Evolutionary conservation across 2,329 filamentous ascomycete species (phyloP), one percentile per base, ranked within the genome.

Genomic region (Calonectria ilicicola): DNA sequence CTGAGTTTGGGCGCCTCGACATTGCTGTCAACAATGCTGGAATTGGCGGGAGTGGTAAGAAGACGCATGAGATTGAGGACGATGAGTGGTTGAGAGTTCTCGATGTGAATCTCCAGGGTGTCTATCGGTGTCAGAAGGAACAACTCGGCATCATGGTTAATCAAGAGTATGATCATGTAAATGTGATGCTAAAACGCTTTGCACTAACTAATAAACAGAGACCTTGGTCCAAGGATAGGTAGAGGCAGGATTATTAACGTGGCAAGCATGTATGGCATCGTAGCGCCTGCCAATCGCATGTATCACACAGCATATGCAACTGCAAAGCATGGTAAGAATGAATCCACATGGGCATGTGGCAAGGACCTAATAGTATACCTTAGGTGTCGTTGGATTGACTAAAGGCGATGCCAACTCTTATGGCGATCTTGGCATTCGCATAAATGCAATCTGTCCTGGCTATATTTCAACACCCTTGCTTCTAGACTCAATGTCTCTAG

Each of bases 361-460:
- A 5, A 19, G 2, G 8, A 12, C 29, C 19, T 63, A 8, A 64
- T 44, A 32, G 21, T 4, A 4, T 44, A 5, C 9, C 56, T 8
- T 29, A 81, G 82, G 78, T 35, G 85, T 90, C 6, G 76, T 90
- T 63, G 88, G 88, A 0, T 81, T 92, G 56, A 90, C 88, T 10
- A 87, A 85, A 77, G 86, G 85, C 2, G 89, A 91, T 74, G 90
- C 87, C 2, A 85, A 87, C 62, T 84, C 85, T 1, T 91, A 91
- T 81, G 87, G 86, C 1, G 77, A 83, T 5, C 77, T 84, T 62
- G 86, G 86, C 4, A 90, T 92, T 69, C 87, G 89, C 62, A 89
- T 92, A 80, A 92, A 92, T 76, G 89, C 89, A 3, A 87, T 92
- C n/a, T 91, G 90, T 68, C 90, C 90, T 0, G 88, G 86, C 12